A percentile compares a stretch with the other conserved stretches of the same genome.
These are phyloP conservation scores for Clitopilus hobsonii DNA, from an alignment of 768 basidiomycete genomes.

Conservation along the genomic window DNA sequence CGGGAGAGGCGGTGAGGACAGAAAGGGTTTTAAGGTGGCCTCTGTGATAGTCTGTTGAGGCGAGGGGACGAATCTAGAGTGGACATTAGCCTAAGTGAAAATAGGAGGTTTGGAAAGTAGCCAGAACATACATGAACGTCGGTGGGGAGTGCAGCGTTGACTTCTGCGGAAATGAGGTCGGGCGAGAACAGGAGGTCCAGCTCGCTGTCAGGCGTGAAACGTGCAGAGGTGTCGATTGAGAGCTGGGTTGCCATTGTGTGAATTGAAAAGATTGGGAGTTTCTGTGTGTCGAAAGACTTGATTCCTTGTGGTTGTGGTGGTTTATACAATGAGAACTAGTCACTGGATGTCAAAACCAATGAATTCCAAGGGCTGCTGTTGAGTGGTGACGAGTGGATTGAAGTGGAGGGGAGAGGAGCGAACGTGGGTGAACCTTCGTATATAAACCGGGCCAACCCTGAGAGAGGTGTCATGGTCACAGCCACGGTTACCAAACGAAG, in stretches of 20 bases:
- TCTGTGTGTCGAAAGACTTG: neutral
- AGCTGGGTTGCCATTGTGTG: constrained; percentile 9
- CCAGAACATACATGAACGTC: constrained; percentile 36
- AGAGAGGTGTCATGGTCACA: constrained; percentile 1
- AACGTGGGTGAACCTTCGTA: neutral
- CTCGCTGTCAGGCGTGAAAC: constrained; percentile 53
- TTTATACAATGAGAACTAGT: neutral
- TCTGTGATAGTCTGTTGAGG: constrained; percentile 76
- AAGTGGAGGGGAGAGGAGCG: neutral
- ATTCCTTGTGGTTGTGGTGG: neutral
- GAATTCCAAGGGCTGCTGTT: neutral
- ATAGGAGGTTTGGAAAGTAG: neutral
- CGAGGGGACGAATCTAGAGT: constrained; percentile 81
- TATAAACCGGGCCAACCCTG: constrained; percentile 1
- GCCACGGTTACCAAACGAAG: neutral
- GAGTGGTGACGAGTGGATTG: neutral
- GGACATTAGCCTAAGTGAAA: neutral
- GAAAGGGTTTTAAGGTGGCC: constrained; percentile 82
- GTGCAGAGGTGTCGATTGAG: constrained; percentile 4
- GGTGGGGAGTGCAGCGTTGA: constrained; percentile 52
- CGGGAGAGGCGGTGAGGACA: constrained; percentile 69
- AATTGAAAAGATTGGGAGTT: constrained; percentile 3
- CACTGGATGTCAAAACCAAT: neutral
- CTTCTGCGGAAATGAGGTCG: constrained; percentile 62
- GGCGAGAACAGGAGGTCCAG: constrained; percentile 80